These are phyloP conservation scores for Crataegus laevigata DNA, from an alignment of 306 rosid genomes.

Conservation along the genomic window DNA sequence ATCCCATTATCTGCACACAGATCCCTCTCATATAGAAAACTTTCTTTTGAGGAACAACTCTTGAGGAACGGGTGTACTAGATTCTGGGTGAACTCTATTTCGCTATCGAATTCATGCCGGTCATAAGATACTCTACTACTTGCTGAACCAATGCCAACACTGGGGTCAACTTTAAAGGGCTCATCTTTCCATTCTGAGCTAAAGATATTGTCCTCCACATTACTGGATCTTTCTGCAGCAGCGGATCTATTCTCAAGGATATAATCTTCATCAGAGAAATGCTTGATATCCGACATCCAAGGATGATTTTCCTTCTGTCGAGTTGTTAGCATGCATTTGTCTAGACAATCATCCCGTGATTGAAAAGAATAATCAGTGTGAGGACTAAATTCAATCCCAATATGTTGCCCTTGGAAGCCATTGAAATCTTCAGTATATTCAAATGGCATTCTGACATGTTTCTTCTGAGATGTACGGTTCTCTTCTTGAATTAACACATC, in stretches of 20 bases:
- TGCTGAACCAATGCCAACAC: conserved; percentile 25
- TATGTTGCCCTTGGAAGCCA: conserved; percentile 32
- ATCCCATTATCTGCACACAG: conserved; percentile 30
- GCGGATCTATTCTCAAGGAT: conserved; percentile 25
- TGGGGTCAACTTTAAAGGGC: conserved; percentile 25
- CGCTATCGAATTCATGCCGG: conserved; percentile 19
- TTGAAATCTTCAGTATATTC: conserved; percentile 25
- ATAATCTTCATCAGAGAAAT: conserved; percentile 27
- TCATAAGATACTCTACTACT: conserved; percentile 25
- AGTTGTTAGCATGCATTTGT: conserved; percentile 32
- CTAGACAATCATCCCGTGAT: conserved; percentile 29
- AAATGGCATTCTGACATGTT: conserved; percentile 25
- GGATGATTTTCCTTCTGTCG: conserved; percentile 12
- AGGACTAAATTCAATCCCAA: conserved; percentile 23
- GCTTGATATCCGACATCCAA: conserved; percentile 23
- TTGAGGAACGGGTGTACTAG: conserved; percentile 45
- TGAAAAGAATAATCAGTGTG: conserved; percentile 31
- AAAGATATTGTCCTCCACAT: conserved; percentile 32
- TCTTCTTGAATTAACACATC: conserved; percentile 43
- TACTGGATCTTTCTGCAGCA: conserved; percentile 21
- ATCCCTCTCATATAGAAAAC: conserved; percentile 33
- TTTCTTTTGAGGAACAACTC: conserved; percentile 45
- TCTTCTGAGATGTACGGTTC: conserved; percentile 18
- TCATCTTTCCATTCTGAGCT: conserved; percentile 35
- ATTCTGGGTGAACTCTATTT: conserved; percentile 26